Base-by-base conservation (phyloP, 306 rosid species). In the Rosa persica region DNA sequence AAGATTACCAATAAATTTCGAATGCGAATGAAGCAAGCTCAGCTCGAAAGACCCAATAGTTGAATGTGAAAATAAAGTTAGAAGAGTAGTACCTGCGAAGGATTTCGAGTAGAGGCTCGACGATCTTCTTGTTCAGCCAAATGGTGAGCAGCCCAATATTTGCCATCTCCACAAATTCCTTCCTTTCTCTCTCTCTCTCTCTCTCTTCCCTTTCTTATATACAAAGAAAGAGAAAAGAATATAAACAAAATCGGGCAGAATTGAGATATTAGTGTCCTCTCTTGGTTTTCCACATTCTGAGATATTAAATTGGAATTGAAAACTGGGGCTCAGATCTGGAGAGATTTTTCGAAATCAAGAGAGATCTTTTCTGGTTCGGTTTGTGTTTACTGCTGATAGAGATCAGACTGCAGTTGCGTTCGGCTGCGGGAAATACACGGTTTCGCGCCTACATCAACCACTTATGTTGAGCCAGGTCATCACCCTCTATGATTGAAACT, bases 81-180 rank as follows among this genome's bases (percentile, higher is more conserved):
- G 60, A 57, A 79, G 61, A 25, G 73, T 0, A 13, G 38, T 49
- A 93, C 98, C 93, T 89, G 72, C 88, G 93, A 66, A 93, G 85
- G 78, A 93, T 92, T 73, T 83, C 70, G 66, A 84, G 64, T 66
- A 93, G 89, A 58, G 98, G 98, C 82, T 90, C 93, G 22, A 79
- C 87, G 79, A 93, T 43, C 83, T 90, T 93, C 57, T 47, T 83
- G 34, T 85, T 86, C 69, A 93, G 77, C 98, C 98, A 93, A 80
- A 67, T 48, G 10, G 20, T 62, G 20, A 62, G 4, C 40, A 30
- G 6, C 64, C 80, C 84, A 38, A 49, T 22, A 46, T 12, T 54
- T 10, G 82, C 83, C 84, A 27, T 23, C 62, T 20, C 27, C 12
- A 22, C 61, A 7, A 2, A 5, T 17, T 51, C 7, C 61, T n/a